phyloP scores from a whole-genome alignment of 2,329 filamentous ascomycete genomes.

The Colletotrichum tofieldiae region DNA sequence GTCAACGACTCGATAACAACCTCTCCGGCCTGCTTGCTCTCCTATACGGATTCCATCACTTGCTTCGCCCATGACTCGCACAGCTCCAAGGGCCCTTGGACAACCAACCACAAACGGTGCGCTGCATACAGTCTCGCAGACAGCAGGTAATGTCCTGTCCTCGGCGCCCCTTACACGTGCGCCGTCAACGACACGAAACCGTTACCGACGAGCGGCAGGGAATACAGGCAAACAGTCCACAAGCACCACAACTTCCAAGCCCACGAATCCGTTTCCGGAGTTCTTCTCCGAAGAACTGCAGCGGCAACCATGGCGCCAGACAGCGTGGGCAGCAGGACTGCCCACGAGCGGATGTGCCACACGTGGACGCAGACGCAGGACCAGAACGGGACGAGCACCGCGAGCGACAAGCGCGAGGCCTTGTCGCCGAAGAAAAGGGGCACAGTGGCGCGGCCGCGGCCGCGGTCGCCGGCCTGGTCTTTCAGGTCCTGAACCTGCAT shows the following conservation, averaged over 20 bases:
- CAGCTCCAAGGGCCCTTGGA: neutral
- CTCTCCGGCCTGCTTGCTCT: neutral
- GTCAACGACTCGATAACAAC: slow-evolving; percentile 16
- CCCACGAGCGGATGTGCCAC: slow-evolving; percentile 23
- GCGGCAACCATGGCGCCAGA: slow-evolving; percentile 30
- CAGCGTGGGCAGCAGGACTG: slow-evolving; percentile 17
- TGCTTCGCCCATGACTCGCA: slow-evolving; percentile 31
- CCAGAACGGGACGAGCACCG: slow-evolving; percentile 31
- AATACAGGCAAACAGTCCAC: slow-evolving; percentile 39
- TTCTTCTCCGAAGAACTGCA: slow-evolving; percentile 31
- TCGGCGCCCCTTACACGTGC: slow-evolving; percentile 18
- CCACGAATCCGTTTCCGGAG: slow-evolving; percentile 33
- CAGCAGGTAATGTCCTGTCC: neutral
- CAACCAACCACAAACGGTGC: slow-evolving; percentile 15
- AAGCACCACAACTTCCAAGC: slow-evolving; percentile 41
- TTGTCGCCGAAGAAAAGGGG: slow-evolving; percentile 49
- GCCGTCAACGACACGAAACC: slow-evolving; percentile 35
- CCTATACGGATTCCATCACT: slow-evolving; percentile 1
- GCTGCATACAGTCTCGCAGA: neutral
- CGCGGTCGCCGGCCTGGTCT: slow-evolving; percentile 49
- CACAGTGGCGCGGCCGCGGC: slow-evolving; percentile 47
- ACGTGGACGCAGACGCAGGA: slow-evolving; percentile 28
- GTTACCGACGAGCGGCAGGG: slow-evolving; percentile 37
- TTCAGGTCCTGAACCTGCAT: slow-evolving; percentile 50
- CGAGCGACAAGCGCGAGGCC: slow-evolving; percentile 27